Conservation (phyloP, 106 monocot species). For the Dioscorea zingiberensis region DNA sequence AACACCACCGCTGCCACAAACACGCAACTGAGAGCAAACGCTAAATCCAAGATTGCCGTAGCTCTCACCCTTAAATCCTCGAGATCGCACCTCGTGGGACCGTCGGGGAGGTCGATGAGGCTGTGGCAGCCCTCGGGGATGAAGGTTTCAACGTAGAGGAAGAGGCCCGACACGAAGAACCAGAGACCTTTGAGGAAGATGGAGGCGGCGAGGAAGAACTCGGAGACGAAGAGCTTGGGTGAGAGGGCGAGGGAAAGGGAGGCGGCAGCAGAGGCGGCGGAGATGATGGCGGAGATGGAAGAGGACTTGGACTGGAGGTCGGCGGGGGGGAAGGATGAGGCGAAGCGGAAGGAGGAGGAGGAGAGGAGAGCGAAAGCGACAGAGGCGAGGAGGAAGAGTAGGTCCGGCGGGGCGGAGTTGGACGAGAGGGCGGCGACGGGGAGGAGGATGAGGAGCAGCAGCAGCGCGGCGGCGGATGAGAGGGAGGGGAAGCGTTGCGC, state of each 20-base stretch:
- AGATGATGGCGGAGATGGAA: conserved; percentile 24
- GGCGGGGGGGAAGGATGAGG: conserved; percentile 17
- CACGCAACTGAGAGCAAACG: conserved; percentile 30
- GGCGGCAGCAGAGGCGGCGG: conserved; percentile 22
- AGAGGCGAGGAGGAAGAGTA: conserved; percentile 35
- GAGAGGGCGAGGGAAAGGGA: conserved; percentile 32
- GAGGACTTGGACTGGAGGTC: conserved; percentile 49
- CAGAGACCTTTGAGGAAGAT: conserved; percentile 55
- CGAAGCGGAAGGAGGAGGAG: conserved; percentile 8
- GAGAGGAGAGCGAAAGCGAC: conserved; percentile 38
- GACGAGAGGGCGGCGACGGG: conserved; percentile 9
- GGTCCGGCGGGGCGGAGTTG: conserved; percentile 15
- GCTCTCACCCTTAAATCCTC: conserved; percentile 50
- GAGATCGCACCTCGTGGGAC: conserved; percentile 56
- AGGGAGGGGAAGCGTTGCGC: background rate
- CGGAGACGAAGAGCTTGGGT: conserved; percentile 47
- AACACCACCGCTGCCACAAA: conserved; percentile 38
- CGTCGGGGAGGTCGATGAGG: conserved; percentile 39
- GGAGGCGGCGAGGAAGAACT: conserved; percentile 51
- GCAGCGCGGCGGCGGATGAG: conserved; percentile 9
- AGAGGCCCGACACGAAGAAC: conserved; percentile 49
- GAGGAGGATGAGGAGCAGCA: conserved; percentile 19
- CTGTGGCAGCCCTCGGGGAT: conserved; percentile 71
- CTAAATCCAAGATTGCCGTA: conserved; percentile 41
- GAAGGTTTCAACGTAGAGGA: conserved; percentile 63